phyloP scores from a whole-genome alignment of 352 stramenopile genomes.

The Blastocystis sp. region DNA sequence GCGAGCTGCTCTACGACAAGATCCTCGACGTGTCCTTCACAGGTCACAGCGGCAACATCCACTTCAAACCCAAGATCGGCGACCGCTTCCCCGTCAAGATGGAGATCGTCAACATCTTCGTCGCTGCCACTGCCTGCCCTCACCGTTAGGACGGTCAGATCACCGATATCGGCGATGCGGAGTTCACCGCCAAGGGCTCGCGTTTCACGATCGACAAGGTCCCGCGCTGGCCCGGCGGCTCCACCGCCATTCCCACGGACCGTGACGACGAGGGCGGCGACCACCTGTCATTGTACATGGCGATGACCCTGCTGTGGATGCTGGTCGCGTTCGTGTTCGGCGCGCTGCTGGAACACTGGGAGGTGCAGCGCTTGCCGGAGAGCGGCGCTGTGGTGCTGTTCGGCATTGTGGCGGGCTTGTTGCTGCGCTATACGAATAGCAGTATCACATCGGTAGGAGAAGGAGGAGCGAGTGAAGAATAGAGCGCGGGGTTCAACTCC shows the following conservation, averaged over 20 bases:
- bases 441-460: not conserved
- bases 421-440: conserved; percentile 37
- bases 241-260: conserved; percentile 67
- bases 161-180: not conserved
- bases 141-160: conserved; percentile 9
- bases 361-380: conserved; percentile 65
- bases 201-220: conserved; percentile 23
- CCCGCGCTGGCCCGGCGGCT: conserved; percentile 61
- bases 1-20: conserved; percentile 22
- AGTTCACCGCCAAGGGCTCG: not conserved
- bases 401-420: conserved; percentile 71
- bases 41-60: not conserved
- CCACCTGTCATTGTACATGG: conserved; percentile 50
- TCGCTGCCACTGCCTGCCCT: not conserved
- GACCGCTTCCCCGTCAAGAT: conserved; percentile 59
- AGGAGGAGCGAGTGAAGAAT: not conserved
- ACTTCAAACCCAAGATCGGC: conserved; percentile 17
- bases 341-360: conserved; percentile 28
- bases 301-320: conserved; percentile 52
- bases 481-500: conserved; percentile 70
- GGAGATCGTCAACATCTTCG: conserved; percentile 68
- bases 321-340: conserved; percentile 57
- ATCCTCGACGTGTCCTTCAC: conserved; percentile 30
- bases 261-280: conserved; percentile 52
- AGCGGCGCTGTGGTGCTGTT: conserved; percentile 70